Evolutionary conservation across 2,329 filamentous ascomycete genomes (phyloP).

Genomic region (Ophiostoma novo-ulmi): DNA sequence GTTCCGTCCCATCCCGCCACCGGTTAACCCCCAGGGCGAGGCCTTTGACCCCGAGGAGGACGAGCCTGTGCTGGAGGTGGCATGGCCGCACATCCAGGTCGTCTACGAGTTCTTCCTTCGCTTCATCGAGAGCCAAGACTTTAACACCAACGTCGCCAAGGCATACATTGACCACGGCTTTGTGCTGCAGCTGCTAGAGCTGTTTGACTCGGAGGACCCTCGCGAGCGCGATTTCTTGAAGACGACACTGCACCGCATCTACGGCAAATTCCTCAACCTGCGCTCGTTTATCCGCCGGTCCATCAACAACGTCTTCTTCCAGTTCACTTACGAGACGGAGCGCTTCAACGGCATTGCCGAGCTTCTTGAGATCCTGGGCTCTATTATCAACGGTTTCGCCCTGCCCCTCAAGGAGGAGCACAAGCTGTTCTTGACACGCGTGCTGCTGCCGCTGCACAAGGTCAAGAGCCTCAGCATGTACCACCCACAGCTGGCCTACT

Average conservation of each 20-base stretch:
- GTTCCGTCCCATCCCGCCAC: slow-evolving; percentile 93
- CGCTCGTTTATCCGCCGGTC: slow-evolving; percentile 95
- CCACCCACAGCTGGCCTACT: slow-evolving; percentile 95
- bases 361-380: slow-evolving; percentile 90
- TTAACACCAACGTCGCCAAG: slow-evolving; percentile 99
- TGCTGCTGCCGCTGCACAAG: slow-evolving; percentile 91
- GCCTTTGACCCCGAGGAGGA: slow-evolving; percentile 98
- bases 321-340: slow-evolving; percentile 98
- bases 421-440: slow-evolving; percentile 92
- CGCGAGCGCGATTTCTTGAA: slow-evolving; percentile 96
- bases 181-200: slow-evolving; percentile 89
- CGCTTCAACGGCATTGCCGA: slow-evolving; percentile 98
- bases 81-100: slow-evolving; percentile 98
- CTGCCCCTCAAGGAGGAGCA: slow-evolving; percentile 96
- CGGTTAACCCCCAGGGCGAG: slow-evolving; percentile 95
- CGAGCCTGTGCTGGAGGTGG: slow-evolving; percentile 94
- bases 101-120: slow-evolving; percentile 99
- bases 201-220: slow-evolving; percentile 97
- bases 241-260: slow-evolving; percentile 95
- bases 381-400: slow-evolving; percentile 98
- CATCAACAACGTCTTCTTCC: slow-evolving; percentile 99
- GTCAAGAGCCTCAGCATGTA: slow-evolving; percentile 99
- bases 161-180: slow-evolving; percentile 98
- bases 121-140: slow-evolving; percentile 99
- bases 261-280: slow-evolving; percentile 97